phyloP scores from a whole-genome alignment of 2,329 filamentous ascomycete species.

The Neonectria hederae region DNA sequence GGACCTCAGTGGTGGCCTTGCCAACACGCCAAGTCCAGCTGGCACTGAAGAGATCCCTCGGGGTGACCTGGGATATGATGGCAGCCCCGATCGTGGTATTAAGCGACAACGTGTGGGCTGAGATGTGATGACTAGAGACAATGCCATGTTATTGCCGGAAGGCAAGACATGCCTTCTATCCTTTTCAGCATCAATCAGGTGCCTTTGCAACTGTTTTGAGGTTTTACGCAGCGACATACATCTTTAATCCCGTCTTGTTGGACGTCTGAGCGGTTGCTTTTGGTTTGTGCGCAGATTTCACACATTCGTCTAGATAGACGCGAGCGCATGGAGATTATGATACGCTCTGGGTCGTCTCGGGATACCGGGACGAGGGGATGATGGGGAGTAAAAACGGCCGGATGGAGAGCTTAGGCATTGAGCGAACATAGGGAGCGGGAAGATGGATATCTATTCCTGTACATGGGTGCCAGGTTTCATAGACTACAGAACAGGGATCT shows the following conservation, averaged over 20 bases:
- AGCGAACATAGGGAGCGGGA: constrained; percentile 6
- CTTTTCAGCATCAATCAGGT: not conserved
- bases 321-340: constrained; percentile 18
- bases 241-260: constrained; percentile 15
- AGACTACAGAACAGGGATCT: constrained; percentile 14
- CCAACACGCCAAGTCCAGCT: constrained; percentile 58
- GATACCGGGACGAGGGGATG: constrained; percentile 3
- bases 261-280: constrained; percentile 10
- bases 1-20: constrained; percentile 28
- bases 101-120: constrained; percentile 53
- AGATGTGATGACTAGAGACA: constrained; percentile 3
- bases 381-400: constrained; percentile 9
- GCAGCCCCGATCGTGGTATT: constrained; percentile 40
- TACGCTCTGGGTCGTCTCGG: constrained; percentile 2
- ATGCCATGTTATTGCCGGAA: not conserved
- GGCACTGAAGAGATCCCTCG: constrained; percentile 62
- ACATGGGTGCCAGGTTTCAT: constrained; percentile 1
- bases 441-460: constrained; percentile 4
- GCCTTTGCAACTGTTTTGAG: not conserved
- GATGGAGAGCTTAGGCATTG: constrained; percentile 8
- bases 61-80: constrained; percentile 50
- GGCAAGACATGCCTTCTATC: not conserved
- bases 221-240: constrained; percentile 11
- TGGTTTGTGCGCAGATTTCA: not conserved
- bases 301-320: constrained; percentile 13